Conservation (phyloP, 2,329 filamentous ascomycete species). For the Stachybotrys elegans region DNA sequence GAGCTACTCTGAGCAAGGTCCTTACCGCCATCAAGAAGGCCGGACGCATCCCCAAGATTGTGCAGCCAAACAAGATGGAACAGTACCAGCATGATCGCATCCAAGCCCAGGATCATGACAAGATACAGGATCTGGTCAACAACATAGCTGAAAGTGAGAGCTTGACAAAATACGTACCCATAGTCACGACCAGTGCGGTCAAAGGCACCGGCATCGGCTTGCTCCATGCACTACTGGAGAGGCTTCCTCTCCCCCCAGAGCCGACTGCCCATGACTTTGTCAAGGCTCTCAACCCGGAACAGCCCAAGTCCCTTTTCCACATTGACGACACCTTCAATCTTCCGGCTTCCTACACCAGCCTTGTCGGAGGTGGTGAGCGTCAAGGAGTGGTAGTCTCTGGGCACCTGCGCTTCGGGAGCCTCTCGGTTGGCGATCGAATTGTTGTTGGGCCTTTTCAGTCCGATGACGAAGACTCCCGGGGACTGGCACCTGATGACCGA, state of each 20-base stretch:
- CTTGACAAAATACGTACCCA: conserved; percentile 61
- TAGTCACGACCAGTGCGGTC: conserved; percentile 81
- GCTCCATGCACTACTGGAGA: conserved; percentile 74
- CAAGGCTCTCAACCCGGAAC: conserved; percentile 52
- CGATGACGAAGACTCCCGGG: conserved; percentile 42
- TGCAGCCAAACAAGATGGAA: conserved; percentile 59
- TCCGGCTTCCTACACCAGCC: conserved; percentile 48
- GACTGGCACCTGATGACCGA: conserved; percentile 37
- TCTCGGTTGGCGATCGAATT: conserved; percentile 74
- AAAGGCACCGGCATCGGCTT: conserved; percentile 77
- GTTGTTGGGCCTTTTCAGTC: conserved; percentile 72
- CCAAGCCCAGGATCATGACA: conserved; percentile 48
- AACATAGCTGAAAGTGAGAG: conserved; percentile 39
- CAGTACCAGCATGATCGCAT: conserved; percentile 45
- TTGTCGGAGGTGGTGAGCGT: conserved; percentile 11
- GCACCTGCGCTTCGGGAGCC: conserved; percentile 70
- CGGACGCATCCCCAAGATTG: conserved; percentile 67
- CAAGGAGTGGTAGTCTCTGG: conserved; percentile 76
- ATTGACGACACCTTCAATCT: conserved; percentile 86
- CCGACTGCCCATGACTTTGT: conserved; percentile 50
- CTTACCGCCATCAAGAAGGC: conserved; percentile 72
- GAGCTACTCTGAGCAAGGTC: conserved; percentile 65
- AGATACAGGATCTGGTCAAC: conserved; percentile 52
- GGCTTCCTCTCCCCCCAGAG: conserved; percentile 62
- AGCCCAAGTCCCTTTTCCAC: conserved; percentile 69